These are phyloP conservation scores for Tephrocybe rancida DNA, from an alignment of 768 basidiomycete genomes.

Conservation along the genomic window DNA sequence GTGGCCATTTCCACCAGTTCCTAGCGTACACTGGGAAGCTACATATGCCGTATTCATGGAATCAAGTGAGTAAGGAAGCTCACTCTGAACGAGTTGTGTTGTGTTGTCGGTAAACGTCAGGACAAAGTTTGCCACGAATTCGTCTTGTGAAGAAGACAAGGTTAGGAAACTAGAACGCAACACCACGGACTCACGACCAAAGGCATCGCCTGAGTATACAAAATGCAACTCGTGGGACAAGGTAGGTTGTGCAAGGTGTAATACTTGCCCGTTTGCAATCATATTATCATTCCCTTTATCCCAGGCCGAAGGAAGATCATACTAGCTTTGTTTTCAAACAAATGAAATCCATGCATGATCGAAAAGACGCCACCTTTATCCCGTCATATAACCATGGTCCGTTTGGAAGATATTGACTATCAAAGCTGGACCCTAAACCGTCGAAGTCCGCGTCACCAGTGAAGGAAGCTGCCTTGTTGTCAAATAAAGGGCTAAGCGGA, in stretches of 20 bases:
- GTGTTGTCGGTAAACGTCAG: constrained; percentile 40
- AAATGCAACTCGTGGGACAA: constrained; percentile 50
- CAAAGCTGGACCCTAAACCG: constrained; percentile 38
- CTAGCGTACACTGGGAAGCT: constrained; percentile 40
- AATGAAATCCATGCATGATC: background rate
- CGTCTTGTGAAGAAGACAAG: constrained; percentile 10
- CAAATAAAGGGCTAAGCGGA: constrained; percentile 34
- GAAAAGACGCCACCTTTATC: constrained; percentile 30
- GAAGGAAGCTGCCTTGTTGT: constrained; percentile 47
- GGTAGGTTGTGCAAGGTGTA: constrained; percentile 32
- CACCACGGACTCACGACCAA: constrained; percentile 16
- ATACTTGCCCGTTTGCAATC: constrained; percentile 41
- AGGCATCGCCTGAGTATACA: constrained; percentile 46
- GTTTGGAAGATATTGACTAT: constrained; percentile 38
- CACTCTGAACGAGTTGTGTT: constrained; percentile 34
- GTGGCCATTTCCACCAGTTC: constrained; percentile 46
- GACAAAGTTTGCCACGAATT: constrained; percentile 34
- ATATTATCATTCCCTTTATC: constrained; percentile 46
- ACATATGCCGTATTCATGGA: background rate
- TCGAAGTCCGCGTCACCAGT: constrained; percentile 44
- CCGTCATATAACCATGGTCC: constrained; percentile 41
- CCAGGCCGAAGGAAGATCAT: constrained; percentile 43
- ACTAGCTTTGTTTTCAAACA: constrained; percentile 26
- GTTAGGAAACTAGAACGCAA: background rate
- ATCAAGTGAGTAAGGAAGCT: constrained; percentile 9